phyloP scores from a whole-genome alignment of 2,329 filamentous ascomycete genomes.

The Immersiporthe knoxdaviesiana region DNA sequence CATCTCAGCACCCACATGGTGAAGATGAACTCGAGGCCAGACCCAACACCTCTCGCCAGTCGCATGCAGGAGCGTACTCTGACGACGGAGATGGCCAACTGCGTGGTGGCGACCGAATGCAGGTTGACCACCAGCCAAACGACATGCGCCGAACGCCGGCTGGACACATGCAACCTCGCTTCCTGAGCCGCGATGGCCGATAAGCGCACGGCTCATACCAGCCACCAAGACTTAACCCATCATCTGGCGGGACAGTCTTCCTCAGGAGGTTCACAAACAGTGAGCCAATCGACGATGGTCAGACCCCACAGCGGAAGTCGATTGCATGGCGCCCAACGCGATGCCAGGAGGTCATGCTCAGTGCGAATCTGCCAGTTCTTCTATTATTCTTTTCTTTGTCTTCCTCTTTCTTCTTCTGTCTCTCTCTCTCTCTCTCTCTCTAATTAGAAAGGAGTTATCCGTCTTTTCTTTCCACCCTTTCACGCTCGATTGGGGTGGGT shows the following conservation, averaged over 20 bases:
- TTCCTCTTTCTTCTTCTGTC: neutral
- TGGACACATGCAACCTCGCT: neutral
- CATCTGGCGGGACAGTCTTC: neutral
- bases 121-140: no score
- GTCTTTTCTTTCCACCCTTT: slow-evolving; percentile 1
- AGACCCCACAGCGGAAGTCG: neutral
- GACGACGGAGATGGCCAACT: neutral
- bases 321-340: neutral
- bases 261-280: neutral
- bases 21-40: neutral
- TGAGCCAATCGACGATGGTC: neutral
- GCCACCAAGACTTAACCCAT: neutral
- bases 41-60: neutral
- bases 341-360: neutral
- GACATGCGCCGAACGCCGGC: neutral
- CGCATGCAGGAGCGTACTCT: neutral
- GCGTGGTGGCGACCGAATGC: neutral
- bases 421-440: neutral
- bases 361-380: neutral
- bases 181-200: neutral
- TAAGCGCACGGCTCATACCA: neutral
- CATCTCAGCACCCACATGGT: neutral
- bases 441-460: neutral
- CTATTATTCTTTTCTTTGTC: neutral
- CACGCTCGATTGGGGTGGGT: neutral